Conservation (phyloP, 208 protist genomes). For the Acanthamoeba healyi region DNA sequence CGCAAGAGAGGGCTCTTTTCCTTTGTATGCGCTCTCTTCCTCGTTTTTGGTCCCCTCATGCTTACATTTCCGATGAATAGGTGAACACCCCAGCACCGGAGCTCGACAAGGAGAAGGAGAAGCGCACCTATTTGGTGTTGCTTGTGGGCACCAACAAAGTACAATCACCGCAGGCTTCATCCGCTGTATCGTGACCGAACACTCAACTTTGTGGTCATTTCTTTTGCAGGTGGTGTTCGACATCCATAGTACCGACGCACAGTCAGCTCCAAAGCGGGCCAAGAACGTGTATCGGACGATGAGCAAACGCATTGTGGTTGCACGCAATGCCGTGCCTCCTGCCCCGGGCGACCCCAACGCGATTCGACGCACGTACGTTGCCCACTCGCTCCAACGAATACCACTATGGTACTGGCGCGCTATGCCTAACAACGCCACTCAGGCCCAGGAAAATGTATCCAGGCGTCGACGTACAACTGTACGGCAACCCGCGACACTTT, state of each 20-base stretch:
- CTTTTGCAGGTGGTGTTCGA: background rate
- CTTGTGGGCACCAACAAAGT: slow-evolving; percentile 48
- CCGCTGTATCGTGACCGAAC: background rate
- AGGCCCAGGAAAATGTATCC: slow-evolving; percentile 42
- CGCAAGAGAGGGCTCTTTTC: slow-evolving; percentile 28
- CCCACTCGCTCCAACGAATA: background rate
- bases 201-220: background rate
- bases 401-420: background rate
- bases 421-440: background rate
- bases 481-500: slow-evolving; percentile 55
- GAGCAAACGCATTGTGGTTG: background rate
- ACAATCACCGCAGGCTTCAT: background rate
- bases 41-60: background rate
- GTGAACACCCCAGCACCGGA: background rate
- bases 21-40: slow-evolving; percentile 6
- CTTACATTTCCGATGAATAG: background rate
- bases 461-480: slow-evolving; percentile 43
- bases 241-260: background rate
- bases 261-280: background rate
- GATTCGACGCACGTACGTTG: background rate
- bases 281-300: background rate
- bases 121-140: slow-evolving; percentile 7
- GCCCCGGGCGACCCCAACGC: background rate
- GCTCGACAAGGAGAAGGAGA: background rate
- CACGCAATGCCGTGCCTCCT: background rate